Conservation (phyloP, 306 rosid species). For the Citrullus colocynthis region DNA sequence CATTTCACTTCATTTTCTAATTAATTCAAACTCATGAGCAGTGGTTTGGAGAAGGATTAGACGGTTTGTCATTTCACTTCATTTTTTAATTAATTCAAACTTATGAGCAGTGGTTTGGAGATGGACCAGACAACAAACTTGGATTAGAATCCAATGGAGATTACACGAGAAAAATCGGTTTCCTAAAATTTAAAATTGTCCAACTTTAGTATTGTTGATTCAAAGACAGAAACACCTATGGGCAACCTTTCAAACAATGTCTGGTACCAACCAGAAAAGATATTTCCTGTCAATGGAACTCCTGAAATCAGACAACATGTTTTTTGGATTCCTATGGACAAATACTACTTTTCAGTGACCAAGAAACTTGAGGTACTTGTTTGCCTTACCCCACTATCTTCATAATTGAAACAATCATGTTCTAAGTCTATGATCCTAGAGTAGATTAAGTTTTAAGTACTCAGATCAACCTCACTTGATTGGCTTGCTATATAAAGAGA, state of each 20-base stretch:
- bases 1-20: not conserved
- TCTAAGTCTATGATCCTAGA: not conserved
- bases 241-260: conserved; percentile 42
- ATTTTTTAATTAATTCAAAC: not conserved
- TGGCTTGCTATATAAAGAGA: not conserved
- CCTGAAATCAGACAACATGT: conserved; percentile 50
- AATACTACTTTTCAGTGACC: conserved; percentile 25
- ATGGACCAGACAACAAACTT: conserved; percentile 33
- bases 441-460: not conserved
- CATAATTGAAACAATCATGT: not conserved
- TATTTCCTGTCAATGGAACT: conserved; percentile 40
- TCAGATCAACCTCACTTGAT: not conserved
- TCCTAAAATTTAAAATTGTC: conserved; percentile 34
- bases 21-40: not conserved
- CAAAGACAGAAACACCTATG: conserved; percentile 7
- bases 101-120: conserved; percentile 38
- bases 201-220: conserved; percentile 21
- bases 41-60: conserved; percentile 52
- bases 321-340: conserved; percentile 56
- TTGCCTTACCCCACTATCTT: not conserved
- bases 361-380: conserved; percentile 35
- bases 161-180: conserved; percentile 38
- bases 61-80: not conserved
- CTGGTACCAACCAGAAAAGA: conserved; percentile 73
- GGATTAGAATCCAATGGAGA: conserved; percentile 45